Base-by-base conservation (phyloP, 805 yeast species). In the Priceomyces haplophilus region DNA sequence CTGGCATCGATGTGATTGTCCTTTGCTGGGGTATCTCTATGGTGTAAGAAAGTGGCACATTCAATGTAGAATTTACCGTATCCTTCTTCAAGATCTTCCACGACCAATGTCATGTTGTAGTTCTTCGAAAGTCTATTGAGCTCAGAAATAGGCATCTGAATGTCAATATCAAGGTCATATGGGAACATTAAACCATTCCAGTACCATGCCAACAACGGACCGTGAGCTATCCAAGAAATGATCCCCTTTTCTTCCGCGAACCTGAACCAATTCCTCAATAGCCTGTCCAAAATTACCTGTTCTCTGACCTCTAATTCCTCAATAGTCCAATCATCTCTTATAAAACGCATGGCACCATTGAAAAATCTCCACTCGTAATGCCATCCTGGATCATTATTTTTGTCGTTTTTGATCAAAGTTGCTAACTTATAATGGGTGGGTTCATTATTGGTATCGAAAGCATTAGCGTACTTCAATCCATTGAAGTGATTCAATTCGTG, bases 321-420 rank as follows among this genome's bases (percentile, higher is more conserved):
- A 23, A 42, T 43, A 12, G 58, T 53, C 61, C 63, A 61, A 4
- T 62, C 66, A 1, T 51, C 52, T 34, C 56, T 58, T 30, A 76
- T 46, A 43, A 66, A 68, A 44, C 77, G 78, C 45, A 80, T 62
- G 1, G 76, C 68, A 13, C 82, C 83, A 48, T 72, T 72, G 62
- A 76, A 80, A 46, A 80, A 80, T 38, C 83, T 59, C 65, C 70
- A 72, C 55, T 80, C 85, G 48, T 78, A 75, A 53, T 80, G 85
- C 55, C 72, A 71, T 27, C 79, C 79, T 43, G 69, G 66, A 48
- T 72, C 76, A 18, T 55, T 58, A 24, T 62, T 46, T 42, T 55
- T 57, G 38, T 61, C 64, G 19, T 53, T 49, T 13, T 51, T 50
- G 17, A 50, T 44, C 27, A 63, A 47, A 3, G 61, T 49, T 2